Percentiles rank a stretch among this genome's conserved stretches.
Conservation (phyloP, 805 yeast genomes). For the Ascoidea rubescens region DNA sequence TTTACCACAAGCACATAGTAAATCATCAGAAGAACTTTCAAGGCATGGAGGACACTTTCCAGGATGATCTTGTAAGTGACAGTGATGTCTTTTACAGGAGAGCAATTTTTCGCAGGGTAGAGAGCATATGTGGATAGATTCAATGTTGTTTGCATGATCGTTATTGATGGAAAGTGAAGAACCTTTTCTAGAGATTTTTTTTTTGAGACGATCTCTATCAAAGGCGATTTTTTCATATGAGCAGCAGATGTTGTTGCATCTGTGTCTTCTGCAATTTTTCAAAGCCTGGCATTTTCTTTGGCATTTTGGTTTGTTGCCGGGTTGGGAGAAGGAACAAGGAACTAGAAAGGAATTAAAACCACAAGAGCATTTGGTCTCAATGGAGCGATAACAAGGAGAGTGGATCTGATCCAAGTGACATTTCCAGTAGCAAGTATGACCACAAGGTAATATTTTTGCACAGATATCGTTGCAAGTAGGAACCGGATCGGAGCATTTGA, state of each 20-base stretch:
- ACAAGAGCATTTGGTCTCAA: conserved; percentile 49
- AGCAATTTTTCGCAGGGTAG: conserved; percentile 47
- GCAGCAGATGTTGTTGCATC: conserved; percentile 61
- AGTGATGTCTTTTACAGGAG: conserved; percentile 55
- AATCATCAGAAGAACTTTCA: conserved; percentile 68
- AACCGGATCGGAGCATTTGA: conserved; percentile 59
- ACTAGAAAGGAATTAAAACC: conserved; percentile 39
- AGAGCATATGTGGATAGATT: conserved; percentile 63
- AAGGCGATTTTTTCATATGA: conserved; percentile 46
- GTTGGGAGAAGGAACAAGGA: conserved; percentile 45
- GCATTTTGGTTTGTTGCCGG: conserved; percentile 47
- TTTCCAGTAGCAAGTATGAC: conserved; percentile 48
- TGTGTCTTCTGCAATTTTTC: conserved; percentile 70
- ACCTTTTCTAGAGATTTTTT: conserved; percentile 31
- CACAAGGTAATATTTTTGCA: conserved; percentile 52
- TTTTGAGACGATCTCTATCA: conserved; percentile 28
- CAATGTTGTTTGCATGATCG: conserved; percentile 40
- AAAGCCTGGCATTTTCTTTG: conserved; percentile 57
- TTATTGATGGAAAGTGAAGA: conserved; percentile 17
- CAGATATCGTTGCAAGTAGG: conserved; percentile 64
- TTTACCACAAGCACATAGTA: conserved; percentile 68
- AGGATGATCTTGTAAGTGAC: conserved; percentile 59
- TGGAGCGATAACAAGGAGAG: conserved; percentile 44
- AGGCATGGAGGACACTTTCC: conserved; percentile 75
- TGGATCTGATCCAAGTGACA: conserved; percentile 74